Percentiles rank a stretch among this genome's conserved stretches.
These are phyloP conservation scores for Alloteropsis angusta DNA, from an alignment of 202 grass and related monocot species.

Conservation along the genomic window DNA sequence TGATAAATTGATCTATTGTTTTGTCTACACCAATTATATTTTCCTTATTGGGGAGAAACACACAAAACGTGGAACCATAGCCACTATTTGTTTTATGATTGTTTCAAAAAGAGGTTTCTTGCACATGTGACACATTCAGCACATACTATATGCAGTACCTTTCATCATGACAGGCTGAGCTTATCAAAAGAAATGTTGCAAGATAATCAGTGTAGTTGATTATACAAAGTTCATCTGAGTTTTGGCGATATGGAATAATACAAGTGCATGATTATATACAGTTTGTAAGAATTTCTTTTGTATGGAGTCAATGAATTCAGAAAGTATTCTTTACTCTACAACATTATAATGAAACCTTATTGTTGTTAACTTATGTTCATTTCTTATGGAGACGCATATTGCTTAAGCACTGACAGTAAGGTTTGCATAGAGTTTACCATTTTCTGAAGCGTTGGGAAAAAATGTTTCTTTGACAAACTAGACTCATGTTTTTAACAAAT, in stretches of 20 bases:
- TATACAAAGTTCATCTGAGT: neutral
- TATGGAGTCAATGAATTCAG: neutral
- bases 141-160: neutral
- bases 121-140: neutral
- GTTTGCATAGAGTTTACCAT: neutral
- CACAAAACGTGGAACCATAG: neutral
- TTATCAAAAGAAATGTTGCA: neutral
- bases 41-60: neutral
- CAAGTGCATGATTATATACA: neutral
- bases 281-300: neutral
- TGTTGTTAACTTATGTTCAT: neutral
- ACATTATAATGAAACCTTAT: neutral
- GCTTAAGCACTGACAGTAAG: neutral
- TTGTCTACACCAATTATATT: neutral
- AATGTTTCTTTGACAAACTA: neutral
- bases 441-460: neutral
- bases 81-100: no score
- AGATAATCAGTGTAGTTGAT: neutral
- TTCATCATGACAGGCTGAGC: neutral
- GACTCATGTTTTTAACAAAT: neutral
- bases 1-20: neutral
- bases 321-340: neutral
- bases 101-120: no score
- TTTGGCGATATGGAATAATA: neutral
- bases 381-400: neutral